phyloP scores from a whole-genome alignment of 208 protist genomes.

The Leishmania aethiopica region DNA sequence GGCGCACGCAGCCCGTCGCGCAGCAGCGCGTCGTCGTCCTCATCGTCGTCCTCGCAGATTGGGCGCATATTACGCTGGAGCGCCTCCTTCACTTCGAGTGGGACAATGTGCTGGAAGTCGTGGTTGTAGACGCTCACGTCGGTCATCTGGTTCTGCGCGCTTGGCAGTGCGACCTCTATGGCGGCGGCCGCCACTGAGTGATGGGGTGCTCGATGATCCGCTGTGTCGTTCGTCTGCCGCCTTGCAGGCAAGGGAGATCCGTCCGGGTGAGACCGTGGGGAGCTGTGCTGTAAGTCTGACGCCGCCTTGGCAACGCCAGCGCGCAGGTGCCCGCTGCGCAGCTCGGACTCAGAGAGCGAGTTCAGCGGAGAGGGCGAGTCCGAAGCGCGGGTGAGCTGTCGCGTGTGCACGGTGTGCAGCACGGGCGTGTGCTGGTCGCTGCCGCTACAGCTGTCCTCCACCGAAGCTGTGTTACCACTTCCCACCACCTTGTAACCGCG shows the following conservation, averaged over 20 bases:
- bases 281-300: not conserved
- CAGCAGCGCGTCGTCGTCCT: constrained; percentile 17
- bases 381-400: not conserved
- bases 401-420: constrained; percentile 6
- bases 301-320: constrained; percentile 1
- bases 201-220: not conserved
- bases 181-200: not conserved
- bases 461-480: not conserved
- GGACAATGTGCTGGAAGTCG: constrained; percentile 48
- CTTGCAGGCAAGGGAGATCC: too few relatives aligned
- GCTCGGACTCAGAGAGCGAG: constrained; percentile 31
- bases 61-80: constrained; percentile 35
- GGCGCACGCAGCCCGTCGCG: constrained; percentile 13
- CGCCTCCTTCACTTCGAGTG: constrained; percentile 35
- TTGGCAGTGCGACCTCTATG: not conserved
- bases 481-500: not conserved
- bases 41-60: constrained; percentile 39
- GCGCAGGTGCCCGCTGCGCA: constrained; percentile 23
- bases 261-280: not conserved
- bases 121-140: constrained; percentile 39
- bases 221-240: not conserved
- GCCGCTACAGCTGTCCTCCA: not conserved
- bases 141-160: not conserved
- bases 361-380: constrained; percentile 15
- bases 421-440: not conserved